phyloP scores from a whole-genome alignment of 2,329 filamentous ascomycete genomes.

The Sporothrix luriei region DNA sequence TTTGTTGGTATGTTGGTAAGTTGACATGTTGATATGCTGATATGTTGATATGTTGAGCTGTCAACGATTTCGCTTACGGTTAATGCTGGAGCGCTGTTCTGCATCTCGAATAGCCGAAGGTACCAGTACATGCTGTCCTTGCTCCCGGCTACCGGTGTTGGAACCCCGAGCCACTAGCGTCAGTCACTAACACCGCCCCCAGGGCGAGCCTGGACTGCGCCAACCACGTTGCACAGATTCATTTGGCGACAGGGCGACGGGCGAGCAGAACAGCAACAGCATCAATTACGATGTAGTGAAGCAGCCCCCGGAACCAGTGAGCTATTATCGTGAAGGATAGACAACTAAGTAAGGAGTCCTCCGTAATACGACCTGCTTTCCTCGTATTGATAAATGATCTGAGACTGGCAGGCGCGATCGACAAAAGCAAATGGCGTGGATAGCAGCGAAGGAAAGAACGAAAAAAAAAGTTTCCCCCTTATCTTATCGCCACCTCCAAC shows the following conservation, averaged over 20 bases:
- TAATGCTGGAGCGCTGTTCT: background rate
- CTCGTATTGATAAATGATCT: background rate
- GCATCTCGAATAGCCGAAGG: conserved; percentile 19
- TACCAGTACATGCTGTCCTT: background rate
- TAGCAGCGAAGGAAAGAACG: background rate
- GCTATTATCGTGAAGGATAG: background rate
- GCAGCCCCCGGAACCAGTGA: background rate
- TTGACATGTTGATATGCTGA: background rate
- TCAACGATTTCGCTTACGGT: background rate
- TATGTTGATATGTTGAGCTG: conserved; percentile 21
- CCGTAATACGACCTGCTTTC: too few species aligned
- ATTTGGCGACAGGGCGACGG: background rate
- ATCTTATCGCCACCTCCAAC: conserved; percentile 34
- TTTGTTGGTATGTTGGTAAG: too few species aligned
- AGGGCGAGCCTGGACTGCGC: conserved; percentile 19
- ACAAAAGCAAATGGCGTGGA: background rate
- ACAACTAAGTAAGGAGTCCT: too few species aligned
- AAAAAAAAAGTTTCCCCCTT: conserved; percentile 18
- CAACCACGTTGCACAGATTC: conserved; percentile 19
- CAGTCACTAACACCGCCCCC: background rate
- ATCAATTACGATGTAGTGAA: background rate
- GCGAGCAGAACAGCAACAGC: background rate
- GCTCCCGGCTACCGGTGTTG: background rate
- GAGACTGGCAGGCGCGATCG: conserved; percentile 8
- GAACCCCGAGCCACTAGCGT: conserved; percentile 15